phyloP scores from a whole-genome alignment of 202 grass and related monocot species.

The Panicum hallii region DNA sequence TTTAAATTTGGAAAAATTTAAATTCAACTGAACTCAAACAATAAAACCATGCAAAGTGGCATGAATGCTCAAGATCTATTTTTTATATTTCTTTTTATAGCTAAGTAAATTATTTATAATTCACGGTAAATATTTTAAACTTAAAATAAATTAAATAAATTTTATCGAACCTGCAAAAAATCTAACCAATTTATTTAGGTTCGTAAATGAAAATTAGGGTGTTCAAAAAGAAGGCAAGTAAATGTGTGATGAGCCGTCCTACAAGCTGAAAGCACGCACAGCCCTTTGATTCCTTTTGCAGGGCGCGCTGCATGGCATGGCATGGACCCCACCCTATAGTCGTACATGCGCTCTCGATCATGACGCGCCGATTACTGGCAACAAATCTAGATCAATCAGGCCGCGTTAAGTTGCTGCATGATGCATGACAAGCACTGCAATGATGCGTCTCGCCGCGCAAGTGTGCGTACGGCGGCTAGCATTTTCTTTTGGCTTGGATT shows the following conservation, averaged over 20 bases:
- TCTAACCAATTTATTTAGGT: too few relatives aligned
- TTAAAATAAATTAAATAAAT: too few relatives aligned
- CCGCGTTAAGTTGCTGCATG: background rate
- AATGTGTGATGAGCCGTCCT: constrained; percentile 4
- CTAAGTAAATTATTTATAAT: too few relatives aligned
- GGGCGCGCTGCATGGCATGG: background rate
- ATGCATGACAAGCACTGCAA: background rate
- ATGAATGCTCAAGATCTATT: too few relatives aligned
- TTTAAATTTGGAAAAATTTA: too few relatives aligned
- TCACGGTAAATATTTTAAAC: too few relatives aligned
- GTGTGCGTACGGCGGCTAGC: constrained; percentile 8
- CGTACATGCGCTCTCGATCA: background rate
- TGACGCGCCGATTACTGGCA: constrained; percentile 7
- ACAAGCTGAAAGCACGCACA: constrained; percentile 24
- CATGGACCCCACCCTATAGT: background rate
- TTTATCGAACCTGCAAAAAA: too few relatives aligned
- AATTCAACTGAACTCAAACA: too few relatives aligned
- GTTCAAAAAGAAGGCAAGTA: too few relatives aligned
- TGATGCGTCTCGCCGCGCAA: background rate
- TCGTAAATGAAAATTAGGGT: too few relatives aligned
- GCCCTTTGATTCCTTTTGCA: constrained; percentile 41
- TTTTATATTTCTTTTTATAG: too few relatives aligned
- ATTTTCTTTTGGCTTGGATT: background rate
- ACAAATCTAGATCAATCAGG: constrained; percentile 17
- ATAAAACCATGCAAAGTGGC: too few relatives aligned